Evolutionary conservation across 768 basidiomycete genomes (phyloP), one percentile per base, ranked within the genome.

Genomic region (Tricholoma furcatifolium): DNA sequence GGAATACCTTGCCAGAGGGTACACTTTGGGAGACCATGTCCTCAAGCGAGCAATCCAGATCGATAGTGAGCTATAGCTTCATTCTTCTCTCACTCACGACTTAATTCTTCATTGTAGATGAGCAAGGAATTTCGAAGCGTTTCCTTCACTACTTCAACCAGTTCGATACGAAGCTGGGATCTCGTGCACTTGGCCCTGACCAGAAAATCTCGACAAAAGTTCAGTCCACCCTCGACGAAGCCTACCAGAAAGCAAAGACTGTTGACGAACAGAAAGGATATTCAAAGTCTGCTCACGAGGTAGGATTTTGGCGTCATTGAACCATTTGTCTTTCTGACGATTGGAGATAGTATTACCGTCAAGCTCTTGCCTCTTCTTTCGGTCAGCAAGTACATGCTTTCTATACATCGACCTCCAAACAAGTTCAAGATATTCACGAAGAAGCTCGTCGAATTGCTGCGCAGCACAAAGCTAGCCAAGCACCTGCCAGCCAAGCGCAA

Each of bases 1-100:
- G 24, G 96, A 98, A 68, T 93, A 95, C 69, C 81, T 99, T 41
- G 93, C 96, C 1, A 84, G 82, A 63, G 97, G 96, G 1, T 98
- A 98, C 72, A 63, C 64, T 46, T 79, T 98, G 23, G 83, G 85
- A 15, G 95, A 98, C 65, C 65, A 76, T 43, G 80, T 94, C 60
- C 76, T 98, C 42, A 77, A 88, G 60, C 80, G 80, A 44, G 88
- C 91, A 43, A 91, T 93, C 60, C 88, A 91, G 32, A 73, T 90
- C n/a, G 89, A 91, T 64, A 71, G 85, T 87, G 56, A 54, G 74
- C 57, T 9, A 20, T 9, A 5, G 1, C 9, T 34, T 51, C 14
- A 30, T 12, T 4, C 39, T 4, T 23, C 23, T 39, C 10, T 44
- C 11, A 45, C 44, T 47, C 12, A 18, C 10, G 34, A 11, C 15